These are phyloP conservation scores for Spathaspora sp. DNA, from an alignment of 1,139 yeast species.

Conservation along the genomic window DNA sequence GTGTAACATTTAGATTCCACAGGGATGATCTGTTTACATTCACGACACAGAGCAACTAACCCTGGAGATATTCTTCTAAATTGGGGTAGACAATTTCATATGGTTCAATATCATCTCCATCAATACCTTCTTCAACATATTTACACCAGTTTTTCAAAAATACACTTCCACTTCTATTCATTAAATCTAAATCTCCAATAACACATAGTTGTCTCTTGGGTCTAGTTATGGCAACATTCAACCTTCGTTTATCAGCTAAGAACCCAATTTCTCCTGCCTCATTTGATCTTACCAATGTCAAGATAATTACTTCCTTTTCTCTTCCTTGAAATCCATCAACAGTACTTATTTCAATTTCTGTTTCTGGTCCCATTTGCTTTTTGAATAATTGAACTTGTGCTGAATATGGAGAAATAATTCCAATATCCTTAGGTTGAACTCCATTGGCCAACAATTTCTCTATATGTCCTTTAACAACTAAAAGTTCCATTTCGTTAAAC, in stretches of 20 bases:
- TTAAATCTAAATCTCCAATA: conserved; percentile 77
- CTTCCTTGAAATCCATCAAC: conserved; percentile 57
- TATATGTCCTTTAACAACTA: conserved; percentile 59
- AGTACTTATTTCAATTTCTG: conserved; percentile 39
- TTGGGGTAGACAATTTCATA: conserved; percentile 68
- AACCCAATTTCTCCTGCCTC: conserved; percentile 71
- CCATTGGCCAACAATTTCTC: conserved; percentile 47
- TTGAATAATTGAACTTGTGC: conserved; percentile 76
- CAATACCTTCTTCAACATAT: conserved; percentile 57
- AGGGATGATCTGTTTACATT: not conserved
- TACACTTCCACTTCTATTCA: conserved; percentile 36
- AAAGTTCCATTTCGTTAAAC: conserved; percentile 72
- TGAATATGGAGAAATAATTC: conserved; percentile 84
- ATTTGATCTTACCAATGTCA: conserved; percentile 41
- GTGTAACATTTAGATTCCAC: not conserved
- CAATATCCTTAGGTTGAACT: conserved; percentile 55
- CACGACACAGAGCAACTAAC: not conserved
- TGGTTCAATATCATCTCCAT: conserved; percentile 9
- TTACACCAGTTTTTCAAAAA: conserved; percentile 68
- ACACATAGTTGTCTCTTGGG: conserved; percentile 84
- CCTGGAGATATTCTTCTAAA: conserved; percentile 25
- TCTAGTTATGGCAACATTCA: conserved; percentile 91
- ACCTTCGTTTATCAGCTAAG: conserved; percentile 63
- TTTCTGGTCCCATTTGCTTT: conserved; percentile 20
- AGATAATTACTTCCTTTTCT: conserved; percentile 79